Base-by-base conservation (phyloP, 345 rosid species). In the thale cress (Arabidopsis thaliana) region DNA sequence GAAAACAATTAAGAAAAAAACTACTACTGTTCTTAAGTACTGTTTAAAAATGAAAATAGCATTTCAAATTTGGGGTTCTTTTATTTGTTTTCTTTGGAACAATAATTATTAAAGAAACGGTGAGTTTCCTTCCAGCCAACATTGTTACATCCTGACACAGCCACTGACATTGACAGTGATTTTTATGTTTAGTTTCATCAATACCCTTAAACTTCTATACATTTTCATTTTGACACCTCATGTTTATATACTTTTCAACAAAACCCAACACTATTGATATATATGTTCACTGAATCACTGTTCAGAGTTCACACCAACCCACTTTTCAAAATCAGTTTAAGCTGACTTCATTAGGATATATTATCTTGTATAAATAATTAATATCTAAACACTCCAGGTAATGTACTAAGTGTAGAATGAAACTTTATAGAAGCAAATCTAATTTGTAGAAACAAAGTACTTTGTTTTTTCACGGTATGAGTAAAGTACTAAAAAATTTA, bases 51-150 rank as follows among this genome's bases (percentile, higher is more conserved):
- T 28, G 32, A 28, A 28, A 28, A 28, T 28, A 28, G 32, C 32
- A 28, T 28, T 28, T 33, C 5, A 48, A 58, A 58, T 37, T 25
- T n/a, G 20, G 20, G 20, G 6, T 57, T 56, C 3, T 14, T 41
- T 51, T 40, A 16, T 10, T 28, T 28, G 2, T 48, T 45, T 71
- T 56, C 48, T 36, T 55, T 46, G 10, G 44, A 25, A 58, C 44
- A 69, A 76, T 36, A 69, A 76, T 36, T 52, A 71, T 64, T 38
- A 70, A 77, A 70, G 72, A 58, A 78, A 71, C 57, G 4, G 20
- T 40, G 79, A 65, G 81, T 77, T 82, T 82, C 83, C 78, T 51
- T 71, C 37, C 41, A 63, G 65, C 72, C 78, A 77, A 77, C 83
- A 59, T 75, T 59, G 83, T 73, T 42, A 71, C 55, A 41, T n/a